A percentile compares a stretch with the other conserved stretches of the same genome.
phyloP scores from a whole-genome alignment of 495 filamentous ascomycete species.

The Talaromyces thailandensis region DNA sequence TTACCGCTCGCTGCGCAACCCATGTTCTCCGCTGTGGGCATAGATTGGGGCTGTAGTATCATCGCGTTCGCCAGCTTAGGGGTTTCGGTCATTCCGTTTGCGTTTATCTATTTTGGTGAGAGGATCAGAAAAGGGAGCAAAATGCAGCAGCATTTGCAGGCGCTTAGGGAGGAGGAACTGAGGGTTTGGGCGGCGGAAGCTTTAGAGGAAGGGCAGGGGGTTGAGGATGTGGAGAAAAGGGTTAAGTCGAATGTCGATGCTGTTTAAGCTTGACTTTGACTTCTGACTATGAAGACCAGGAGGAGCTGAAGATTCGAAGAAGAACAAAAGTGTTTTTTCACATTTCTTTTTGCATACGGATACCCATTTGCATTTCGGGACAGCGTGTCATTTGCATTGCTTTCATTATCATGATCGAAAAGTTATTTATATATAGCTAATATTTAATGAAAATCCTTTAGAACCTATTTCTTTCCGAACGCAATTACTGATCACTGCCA shows the following conservation, averaged over 20 bases:
- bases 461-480: not conserved
- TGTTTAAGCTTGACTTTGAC: not conserved
- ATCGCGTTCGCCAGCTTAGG: conserved; percentile 30
- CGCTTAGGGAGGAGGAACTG: conserved; percentile 18
- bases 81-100: conserved; percentile 26
- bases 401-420: not conserved
- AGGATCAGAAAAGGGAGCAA: conserved; percentile 25
- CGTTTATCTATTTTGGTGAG: conserved; percentile 28
- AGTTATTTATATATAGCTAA: not conserved
- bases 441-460: not conserved
- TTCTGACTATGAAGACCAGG: no score
- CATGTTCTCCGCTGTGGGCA: conserved; percentile 31
- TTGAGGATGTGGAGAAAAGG: not conserved
- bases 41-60: conserved; percentile 32
- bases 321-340: not conserved
- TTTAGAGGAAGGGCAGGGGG: not conserved
- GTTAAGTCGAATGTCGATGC: not conserved
- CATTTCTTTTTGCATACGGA: not conserved
- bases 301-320: not conserved
- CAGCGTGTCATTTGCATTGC: not conserved
- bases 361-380: not conserved
- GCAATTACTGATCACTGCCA: not conserved
- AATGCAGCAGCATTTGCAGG: conserved; percentile 31
- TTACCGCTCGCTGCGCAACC: conserved; percentile 31
- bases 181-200: not conserved